Evolutionary conservation across 768 basidiomycete species (phyloP), one percentile per base, ranked within the genome.

Genomic region (Cyclocybe cylindracea): DNA sequence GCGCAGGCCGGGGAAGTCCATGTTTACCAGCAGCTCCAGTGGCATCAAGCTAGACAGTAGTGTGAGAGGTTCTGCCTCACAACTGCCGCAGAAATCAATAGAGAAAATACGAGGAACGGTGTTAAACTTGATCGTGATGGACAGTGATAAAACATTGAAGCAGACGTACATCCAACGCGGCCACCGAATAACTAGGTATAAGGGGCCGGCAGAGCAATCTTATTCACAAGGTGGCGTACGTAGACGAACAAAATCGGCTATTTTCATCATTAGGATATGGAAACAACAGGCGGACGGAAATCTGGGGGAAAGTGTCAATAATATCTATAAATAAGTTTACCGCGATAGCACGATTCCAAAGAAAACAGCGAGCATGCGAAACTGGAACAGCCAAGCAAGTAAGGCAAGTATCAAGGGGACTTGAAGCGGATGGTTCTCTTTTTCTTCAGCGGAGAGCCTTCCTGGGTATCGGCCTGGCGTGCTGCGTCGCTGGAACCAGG

Each of bases 401-500:
- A 46, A 49, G 45, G 24, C 24, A 54, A 40, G 51, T 14, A 39
- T 56, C 36, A 59, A 9, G 55, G 59, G 33, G 41, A 41, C 16
- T 51, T 57, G 44, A 57, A 61, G 40, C 51, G 51, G 39, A 55
- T 49, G 33, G 24, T 51, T 32, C 42, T 53, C 51, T 55, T 57
- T 54, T 58, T 54, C 43, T 56, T 57, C 41, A 44, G 40, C 10
- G 48, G 44, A 45, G 50, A 41, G n/a, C 32, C 44, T 43, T 54
- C 50, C 36, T 44, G 35, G 19, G 10, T 43, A 24, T 24, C 24
- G 24, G 5, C 24, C 24, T 38, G 32, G 9, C 50, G 44, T 31
- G 33, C 31, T 36, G 47, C 14, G 19, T 43, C 8, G 61, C 32
- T 18, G 57, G 37, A 38, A 40, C 32, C 48, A 11, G 52, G 40